phyloP scores from a whole-genome alignment of 495 filamentous ascomycete genomes.

The Lasiosphaeria miniovina region DNA sequence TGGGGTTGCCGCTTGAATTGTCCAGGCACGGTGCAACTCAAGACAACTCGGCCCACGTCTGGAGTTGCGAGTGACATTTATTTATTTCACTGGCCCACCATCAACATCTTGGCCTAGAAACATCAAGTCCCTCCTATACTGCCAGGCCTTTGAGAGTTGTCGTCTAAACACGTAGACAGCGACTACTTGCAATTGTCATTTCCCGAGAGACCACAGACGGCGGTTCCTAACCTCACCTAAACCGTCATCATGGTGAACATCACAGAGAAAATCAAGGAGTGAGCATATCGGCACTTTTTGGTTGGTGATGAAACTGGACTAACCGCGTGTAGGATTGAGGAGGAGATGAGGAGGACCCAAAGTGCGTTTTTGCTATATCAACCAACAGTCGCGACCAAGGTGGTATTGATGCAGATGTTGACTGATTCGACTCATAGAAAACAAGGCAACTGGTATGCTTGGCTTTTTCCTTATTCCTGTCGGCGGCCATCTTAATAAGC shows the following conservation, averaged over 20 bases:
- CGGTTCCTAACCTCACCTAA: conserved; percentile 7
- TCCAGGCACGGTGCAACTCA: not conserved
- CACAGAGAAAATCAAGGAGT: conserved; percentile 99
- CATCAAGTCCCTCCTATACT: no score
- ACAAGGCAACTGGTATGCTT: conserved; percentile 90
- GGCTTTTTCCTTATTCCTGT: not conserved
- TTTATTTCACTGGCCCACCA: no score
- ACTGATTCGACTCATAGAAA: conserved; percentile 61
- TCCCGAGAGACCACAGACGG: not conserved
- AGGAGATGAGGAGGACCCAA: conserved; percentile 98
- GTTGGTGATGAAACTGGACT: conserved; percentile 14
- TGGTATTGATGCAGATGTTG: conserved; percentile 1
- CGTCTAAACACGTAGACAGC: no score
- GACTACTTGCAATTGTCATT: no score
- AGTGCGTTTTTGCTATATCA: conserved; percentile 48
- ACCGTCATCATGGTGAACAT: conserved; percentile 93
- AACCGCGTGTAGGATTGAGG: conserved; percentile 75
- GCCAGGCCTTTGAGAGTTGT: no score
- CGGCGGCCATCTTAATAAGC: not conserved
- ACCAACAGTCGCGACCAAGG: not conserved
- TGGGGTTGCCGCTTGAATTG: conserved; percentile 23
- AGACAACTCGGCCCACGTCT: no score
- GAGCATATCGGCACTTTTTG: conserved; percentile 27
- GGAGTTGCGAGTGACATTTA: no score
- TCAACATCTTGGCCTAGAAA: no score